Evolutionary conservation across 2,329 filamentous ascomycete species (phyloP).

Genomic region (Alternaria arbusti): DNA sequence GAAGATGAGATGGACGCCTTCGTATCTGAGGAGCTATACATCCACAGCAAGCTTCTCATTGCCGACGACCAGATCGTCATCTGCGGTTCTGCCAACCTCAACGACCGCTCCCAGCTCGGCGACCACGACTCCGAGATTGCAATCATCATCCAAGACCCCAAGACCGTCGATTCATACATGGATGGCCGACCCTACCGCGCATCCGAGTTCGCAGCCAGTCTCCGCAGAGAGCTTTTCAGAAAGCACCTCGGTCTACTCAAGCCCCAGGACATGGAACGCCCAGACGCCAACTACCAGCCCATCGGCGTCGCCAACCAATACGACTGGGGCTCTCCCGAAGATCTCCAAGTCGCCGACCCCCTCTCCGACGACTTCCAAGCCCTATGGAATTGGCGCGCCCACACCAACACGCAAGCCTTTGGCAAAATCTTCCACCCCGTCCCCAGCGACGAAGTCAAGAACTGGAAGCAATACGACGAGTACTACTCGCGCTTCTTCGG

Average conservation of each 20-base stretch:
- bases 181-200: conserved; percentile 74
- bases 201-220: conserved; percentile 76
- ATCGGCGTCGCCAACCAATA: conserved; percentile 62
- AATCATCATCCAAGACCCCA: conserved; percentile 83
- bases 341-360: conserved; percentile 73
- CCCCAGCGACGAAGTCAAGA: conserved; percentile 70
- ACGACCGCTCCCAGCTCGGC: conserved; percentile 78
- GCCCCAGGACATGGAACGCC: conserved; percentile 71
- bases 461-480: conserved; percentile 74
- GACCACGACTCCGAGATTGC: conserved; percentile 88
- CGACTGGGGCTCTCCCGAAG: conserved; percentile 56
- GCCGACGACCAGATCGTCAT: conserved; percentile 83
- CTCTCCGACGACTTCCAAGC: conserved; percentile 70
- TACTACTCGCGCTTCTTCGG: conserved; percentile 73
- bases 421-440: conserved; percentile 81
- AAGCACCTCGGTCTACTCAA: conserved; percentile 87
- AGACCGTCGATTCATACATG: conserved; percentile 74
- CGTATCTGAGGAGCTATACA: conserved; percentile 68
- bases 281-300: conserved; percentile 64
- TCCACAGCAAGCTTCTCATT: conserved; percentile 76
- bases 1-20: conserved; percentile 66
- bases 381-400: conserved; percentile 76
- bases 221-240: conserved; percentile 85
- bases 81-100: conserved; percentile 76
- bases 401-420: conserved; percentile 81